Conservation (phyloP, 495 filamentous ascomycete genomes). For the Penicillium mononematosum region DNA sequence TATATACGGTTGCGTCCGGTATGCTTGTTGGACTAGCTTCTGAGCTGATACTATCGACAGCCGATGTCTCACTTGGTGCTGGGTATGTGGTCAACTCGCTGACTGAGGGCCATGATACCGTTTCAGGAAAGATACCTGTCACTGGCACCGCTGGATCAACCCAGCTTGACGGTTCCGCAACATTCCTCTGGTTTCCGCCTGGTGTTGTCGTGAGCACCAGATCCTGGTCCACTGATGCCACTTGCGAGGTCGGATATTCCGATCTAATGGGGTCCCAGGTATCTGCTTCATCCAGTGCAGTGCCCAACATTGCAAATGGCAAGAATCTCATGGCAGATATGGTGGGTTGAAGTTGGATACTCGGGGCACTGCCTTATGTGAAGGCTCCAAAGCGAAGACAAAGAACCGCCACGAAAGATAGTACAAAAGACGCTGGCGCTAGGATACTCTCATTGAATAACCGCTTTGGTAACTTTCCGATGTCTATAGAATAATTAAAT, state of each 20-base stretch:
- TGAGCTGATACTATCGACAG: neutral
- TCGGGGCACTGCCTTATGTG: conserved; percentile 6
- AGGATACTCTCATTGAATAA: neutral
- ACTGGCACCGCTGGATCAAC: neutral
- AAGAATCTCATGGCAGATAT: neutral
- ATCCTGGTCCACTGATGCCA: neutral
- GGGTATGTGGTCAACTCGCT: neutral
- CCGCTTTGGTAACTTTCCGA: neutral
- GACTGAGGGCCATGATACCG: neutral
- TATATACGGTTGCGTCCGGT: neutral
- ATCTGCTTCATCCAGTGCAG: neutral
- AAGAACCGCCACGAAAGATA: conserved; percentile 2
- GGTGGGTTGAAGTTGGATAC: neutral
- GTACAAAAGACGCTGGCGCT: neutral
- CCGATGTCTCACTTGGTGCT: neutral
- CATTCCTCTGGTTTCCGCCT: neutral
- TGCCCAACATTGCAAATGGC: neutral
- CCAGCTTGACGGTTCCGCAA: neutral
- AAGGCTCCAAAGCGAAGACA: conserved; percentile 1
- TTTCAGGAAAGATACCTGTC: neutral
- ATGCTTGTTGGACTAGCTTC: neutral
- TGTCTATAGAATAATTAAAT: neutral
- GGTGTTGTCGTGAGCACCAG: neutral
- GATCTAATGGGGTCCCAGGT: neutral
- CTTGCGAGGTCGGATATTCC: neutral